Evolutionary conservation across 2,329 filamentous ascomycete species (phyloP).

Genomic region (Penicillium hordei): DNA sequence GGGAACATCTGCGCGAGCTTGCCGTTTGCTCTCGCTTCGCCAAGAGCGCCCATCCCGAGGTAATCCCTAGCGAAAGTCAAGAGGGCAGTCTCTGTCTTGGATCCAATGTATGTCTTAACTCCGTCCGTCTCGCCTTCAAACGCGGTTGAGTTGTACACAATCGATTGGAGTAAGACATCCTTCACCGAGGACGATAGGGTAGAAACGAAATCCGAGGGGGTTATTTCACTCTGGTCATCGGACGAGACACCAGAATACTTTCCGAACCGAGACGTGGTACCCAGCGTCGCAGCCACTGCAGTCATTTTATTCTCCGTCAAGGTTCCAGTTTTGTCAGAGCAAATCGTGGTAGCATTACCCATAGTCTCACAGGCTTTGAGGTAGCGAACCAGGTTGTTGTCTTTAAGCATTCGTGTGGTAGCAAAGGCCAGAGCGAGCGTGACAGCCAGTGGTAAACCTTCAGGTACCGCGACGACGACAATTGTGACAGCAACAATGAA

Average conservation of each 20-base stretch:
- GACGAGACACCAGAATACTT: slow-evolving; percentile 38
- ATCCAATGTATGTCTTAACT: slow-evolving; percentile 64
- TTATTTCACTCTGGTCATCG: slow-evolving; percentile 47
- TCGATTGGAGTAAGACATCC: slow-evolving; percentile 60
- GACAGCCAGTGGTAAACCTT: slow-evolving; percentile 61
- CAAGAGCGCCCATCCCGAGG: slow-evolving; percentile 63
- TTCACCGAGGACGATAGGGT: slow-evolving; percentile 55
- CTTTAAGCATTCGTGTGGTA: slow-evolving; percentile 62
- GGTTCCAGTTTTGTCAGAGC: slow-evolving; percentile 67
- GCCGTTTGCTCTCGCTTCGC: slow-evolving; percentile 62
- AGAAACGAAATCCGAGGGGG: slow-evolving; percentile 55
- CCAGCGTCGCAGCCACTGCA: slow-evolving; percentile 58
- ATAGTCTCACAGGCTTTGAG: slow-evolving; percentile 63
- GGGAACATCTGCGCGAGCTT: slow-evolving; percentile 55
- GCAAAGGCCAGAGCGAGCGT: slow-evolving; percentile 63
- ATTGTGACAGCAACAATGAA: slow-evolving; percentile 61
- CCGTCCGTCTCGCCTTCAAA: slow-evolving; percentile 66
- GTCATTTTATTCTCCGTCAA: slow-evolving; percentile 65
- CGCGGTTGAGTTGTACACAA: slow-evolving; percentile 67
- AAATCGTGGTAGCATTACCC: slow-evolving; percentile 64
- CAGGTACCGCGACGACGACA: slow-evolving; percentile 60
- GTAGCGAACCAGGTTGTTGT: slow-evolving; percentile 62
- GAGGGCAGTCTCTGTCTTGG: slow-evolving; percentile 75
- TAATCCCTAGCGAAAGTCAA: slow-evolving; percentile 67
- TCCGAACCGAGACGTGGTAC: slow-evolving; percentile 47